Evolutionary conservation across 208 protist genomes (phyloP).

Genomic region (Leishmania amazonensis): DNA sequence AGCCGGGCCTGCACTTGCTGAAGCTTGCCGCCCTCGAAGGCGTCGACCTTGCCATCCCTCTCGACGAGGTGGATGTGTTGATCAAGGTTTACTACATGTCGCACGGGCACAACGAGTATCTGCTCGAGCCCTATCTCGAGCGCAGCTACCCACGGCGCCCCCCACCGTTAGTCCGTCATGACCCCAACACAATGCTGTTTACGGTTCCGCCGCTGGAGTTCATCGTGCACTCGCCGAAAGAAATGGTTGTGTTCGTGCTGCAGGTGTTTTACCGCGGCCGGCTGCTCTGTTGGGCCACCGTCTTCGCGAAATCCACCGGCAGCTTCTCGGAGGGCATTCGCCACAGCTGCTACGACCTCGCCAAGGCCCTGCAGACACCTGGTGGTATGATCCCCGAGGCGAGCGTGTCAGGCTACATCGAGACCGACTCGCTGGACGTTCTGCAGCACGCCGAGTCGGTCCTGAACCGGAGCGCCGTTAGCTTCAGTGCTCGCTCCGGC

Average conservation of each 20-base stretch:
- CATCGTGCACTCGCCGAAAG: conserved; percentile 33
- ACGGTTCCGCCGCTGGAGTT: conserved; percentile 53
- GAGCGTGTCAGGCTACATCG: conserved; percentile 45
- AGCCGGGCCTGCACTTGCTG: conserved; percentile 43
- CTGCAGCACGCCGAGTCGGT: conserved; percentile 42
- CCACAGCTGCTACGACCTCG: conserved; percentile 45
- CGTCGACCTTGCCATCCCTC: conserved; percentile 50
- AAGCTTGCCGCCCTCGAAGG: conserved; percentile 48
- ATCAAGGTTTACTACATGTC: conserved; percentile 70
- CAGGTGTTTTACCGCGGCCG: conserved; percentile 43
- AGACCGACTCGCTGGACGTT: conserved; percentile 35
- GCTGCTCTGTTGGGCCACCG: conserved; percentile 58
- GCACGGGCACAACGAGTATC: conserved; percentile 36
- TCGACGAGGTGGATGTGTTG: conserved; percentile 46
- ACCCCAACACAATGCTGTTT: conserved; percentile 37
- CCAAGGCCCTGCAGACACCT: conserved; percentile 42
- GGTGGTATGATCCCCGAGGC: conserved; percentile 34
- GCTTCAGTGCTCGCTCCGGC: conserved; percentile 2
- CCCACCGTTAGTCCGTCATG: conserved; percentile 30
- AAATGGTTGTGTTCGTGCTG: conserved; percentile 65
- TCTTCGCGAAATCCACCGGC: conserved; percentile 36
- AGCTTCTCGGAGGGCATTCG: conserved; percentile 55
- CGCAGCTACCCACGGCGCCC: conserved; percentile 33
- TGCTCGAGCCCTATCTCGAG: conserved; percentile 47
- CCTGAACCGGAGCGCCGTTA: conserved; percentile 6